phyloP scores from a whole-genome alignment of 108 stramenopile genomes.

The Fistulifera pelliculosa region DNA sequence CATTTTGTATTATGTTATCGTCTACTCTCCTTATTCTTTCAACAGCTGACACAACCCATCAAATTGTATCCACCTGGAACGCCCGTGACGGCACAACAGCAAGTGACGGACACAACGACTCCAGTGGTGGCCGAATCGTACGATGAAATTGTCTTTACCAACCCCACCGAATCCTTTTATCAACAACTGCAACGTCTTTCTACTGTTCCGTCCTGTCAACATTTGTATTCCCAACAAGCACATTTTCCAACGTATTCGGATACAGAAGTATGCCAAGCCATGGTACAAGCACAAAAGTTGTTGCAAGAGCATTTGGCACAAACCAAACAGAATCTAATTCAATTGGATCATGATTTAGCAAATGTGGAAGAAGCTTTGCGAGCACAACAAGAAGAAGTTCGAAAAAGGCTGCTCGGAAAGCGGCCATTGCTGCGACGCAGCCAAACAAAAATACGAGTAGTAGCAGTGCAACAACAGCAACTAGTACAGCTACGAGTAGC shows the following conservation, averaged over 20 bases:
- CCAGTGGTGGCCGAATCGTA: conserved; percentile 91
- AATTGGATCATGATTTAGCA: conserved; percentile 37
- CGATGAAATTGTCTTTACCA: conserved; percentile 95
- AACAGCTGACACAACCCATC: conserved; percentile 71
- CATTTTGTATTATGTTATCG: too few species aligned
- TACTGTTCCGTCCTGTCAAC: conserved; percentile 20
- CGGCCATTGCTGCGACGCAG: conserved; percentile 7
- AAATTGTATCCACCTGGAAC: conserved; percentile 75
- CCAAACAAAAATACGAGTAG: conserved; percentile 7
- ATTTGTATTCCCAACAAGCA: conserved; percentile 27
- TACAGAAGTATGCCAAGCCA: conserved; percentile 39
- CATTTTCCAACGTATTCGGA: conserved; percentile 49
- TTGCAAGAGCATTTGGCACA: conserved; percentile 45
- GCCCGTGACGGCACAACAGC: conserved; percentile 7
- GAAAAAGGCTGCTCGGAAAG: conserved; percentile 7
- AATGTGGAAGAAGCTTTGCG: conserved; percentile 33
- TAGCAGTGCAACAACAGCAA: conserved; percentile 20
- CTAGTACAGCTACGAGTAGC: conserved; percentile 8
- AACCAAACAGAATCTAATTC: conserved; percentile 58
- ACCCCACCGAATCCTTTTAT: conserved; percentile 69
- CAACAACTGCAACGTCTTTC: conserved; percentile 27
- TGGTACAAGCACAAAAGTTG: conserved; percentile 61
- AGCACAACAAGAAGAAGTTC: conserved; percentile 6
- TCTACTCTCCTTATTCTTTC: not conserved
- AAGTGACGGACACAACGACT: conserved; percentile 12